A percentile compares a stretch with the other conserved stretches of the same genome.
Evolutionary conservation across 1,284 basidiomycete species (phyloP).

Genomic region (Tilletia caries): DNA sequence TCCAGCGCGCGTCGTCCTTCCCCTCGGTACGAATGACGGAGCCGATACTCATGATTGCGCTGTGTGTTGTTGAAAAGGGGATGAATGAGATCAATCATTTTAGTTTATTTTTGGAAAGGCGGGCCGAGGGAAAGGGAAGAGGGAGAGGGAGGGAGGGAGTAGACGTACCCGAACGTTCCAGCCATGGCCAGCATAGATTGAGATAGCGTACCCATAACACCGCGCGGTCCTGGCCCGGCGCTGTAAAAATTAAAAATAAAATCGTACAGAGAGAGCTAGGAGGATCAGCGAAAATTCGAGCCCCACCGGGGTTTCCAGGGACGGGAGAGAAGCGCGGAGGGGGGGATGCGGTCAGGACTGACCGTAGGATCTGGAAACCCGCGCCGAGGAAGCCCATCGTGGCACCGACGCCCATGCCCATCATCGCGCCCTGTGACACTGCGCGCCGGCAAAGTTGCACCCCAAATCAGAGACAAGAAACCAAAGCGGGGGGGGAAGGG

Average conservation of each 20-base stretch:
- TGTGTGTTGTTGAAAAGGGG: neutral
- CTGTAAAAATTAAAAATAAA: neutral
- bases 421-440: slow-evolving; percentile 10
- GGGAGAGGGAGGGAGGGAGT: neutral
- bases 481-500: neutral
- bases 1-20: slow-evolving; percentile 6
- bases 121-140: too few relatives aligned
- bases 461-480: neutral
- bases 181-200: slow-evolving; percentile 11
- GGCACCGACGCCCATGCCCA: neutral
- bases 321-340: neutral
- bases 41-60: slow-evolving; percentile 13
- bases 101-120: too few relatives aligned
- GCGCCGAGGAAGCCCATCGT: slow-evolving; percentile 12
- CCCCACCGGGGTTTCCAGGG: neutral
- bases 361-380: slow-evolving; percentile 5
- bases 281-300: too few relatives aligned
- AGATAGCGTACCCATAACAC: slow-evolving; percentile 4
- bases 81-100: neutral
- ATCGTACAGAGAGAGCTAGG: neutral
- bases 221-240: slow-evolving; percentile 3
- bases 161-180: slow-evolving; percentile 1
- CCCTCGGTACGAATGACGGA: slow-evolving; percentile 11
- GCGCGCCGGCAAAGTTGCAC: neutral
- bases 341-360: neutral